Evolutionary conservation across 345 rosid species (phyloP).

Genomic region (Psidium guajava): DNA sequence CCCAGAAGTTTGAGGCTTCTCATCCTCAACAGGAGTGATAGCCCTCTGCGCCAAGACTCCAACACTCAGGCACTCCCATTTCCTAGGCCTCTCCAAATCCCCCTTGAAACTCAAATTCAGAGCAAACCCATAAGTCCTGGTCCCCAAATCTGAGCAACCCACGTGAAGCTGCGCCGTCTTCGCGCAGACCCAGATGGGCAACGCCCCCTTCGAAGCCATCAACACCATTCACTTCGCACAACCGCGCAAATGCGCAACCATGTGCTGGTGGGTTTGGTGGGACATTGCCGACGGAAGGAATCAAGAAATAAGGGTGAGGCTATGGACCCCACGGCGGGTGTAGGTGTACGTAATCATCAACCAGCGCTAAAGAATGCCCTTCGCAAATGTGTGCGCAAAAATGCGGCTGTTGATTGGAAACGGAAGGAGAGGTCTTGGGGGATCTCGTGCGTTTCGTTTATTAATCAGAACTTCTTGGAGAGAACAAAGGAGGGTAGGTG

Average conservation of each 20-base stretch:
- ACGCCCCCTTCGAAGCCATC: constrained; percentile 47
- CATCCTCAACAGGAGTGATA: constrained; percentile 51
- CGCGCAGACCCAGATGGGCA: constrained; percentile 44
- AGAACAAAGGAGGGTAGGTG: constrained; percentile 8
- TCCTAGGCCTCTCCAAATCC: constrained; percentile 6
- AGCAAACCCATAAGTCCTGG: constrained; percentile 20
- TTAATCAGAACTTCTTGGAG: not conserved
- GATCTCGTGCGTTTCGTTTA: not conserved
- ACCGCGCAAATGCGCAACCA: constrained; percentile 1
- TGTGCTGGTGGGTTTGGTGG: not conserved
- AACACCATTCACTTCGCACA: not conserved
- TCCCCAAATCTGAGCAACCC: constrained; percentile 20
- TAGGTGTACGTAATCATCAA: not conserved
- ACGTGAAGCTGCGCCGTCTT: constrained; percentile 17
- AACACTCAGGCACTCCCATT: constrained; percentile 35
- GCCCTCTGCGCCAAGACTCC: constrained; percentile 32
- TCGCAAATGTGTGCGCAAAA: not conserved
- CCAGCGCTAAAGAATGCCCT: not conserved
- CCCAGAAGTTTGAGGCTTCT: constrained; percentile 26
- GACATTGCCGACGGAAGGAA: not conserved
- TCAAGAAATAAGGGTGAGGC: not conserved
- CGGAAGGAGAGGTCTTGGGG: not conserved
- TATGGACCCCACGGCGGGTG: not conserved
- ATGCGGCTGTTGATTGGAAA: not conserved
- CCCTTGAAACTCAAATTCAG: constrained; percentile 14